phyloP scores from a whole-genome alignment of 345 rosid species.

The Populus davidiana region DNA sequence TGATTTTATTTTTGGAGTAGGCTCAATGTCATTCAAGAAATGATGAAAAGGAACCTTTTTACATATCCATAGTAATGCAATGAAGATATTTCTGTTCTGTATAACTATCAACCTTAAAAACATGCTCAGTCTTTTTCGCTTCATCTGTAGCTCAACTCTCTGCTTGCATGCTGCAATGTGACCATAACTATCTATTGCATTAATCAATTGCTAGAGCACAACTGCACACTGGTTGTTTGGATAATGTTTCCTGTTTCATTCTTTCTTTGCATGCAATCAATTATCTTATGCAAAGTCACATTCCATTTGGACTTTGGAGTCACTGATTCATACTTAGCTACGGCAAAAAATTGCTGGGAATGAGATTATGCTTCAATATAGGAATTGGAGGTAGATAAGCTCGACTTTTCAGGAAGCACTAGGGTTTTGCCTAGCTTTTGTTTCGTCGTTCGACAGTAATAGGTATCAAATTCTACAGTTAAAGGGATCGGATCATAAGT shows the following conservation, averaged over 20 bases:
- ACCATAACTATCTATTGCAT: background rate
- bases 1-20: constrained; percentile 1
- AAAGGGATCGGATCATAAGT: no score
- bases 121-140: background rate
- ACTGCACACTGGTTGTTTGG: background rate
- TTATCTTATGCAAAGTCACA: background rate
- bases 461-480: no score
- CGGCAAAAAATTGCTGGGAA: background rate
- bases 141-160: background rate
- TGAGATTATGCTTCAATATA: background rate
- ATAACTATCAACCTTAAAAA: background rate
- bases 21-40: constrained; percentile 8
- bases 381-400: background rate
- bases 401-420: background rate
- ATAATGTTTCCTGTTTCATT: no score
- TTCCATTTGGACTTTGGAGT: background rate
- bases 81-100: background rate
- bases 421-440: background rate
- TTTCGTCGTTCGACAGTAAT: no score
- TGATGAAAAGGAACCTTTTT: constrained; percentile 12
- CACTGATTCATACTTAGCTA: background rate
- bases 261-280: no score
- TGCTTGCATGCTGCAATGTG: background rate
- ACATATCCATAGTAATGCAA: background rate
- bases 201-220: background rate